phyloP scores from a whole-genome alignment of 768 basidiomycete genomes.

The Ephemerocybe angulata region DNA sequence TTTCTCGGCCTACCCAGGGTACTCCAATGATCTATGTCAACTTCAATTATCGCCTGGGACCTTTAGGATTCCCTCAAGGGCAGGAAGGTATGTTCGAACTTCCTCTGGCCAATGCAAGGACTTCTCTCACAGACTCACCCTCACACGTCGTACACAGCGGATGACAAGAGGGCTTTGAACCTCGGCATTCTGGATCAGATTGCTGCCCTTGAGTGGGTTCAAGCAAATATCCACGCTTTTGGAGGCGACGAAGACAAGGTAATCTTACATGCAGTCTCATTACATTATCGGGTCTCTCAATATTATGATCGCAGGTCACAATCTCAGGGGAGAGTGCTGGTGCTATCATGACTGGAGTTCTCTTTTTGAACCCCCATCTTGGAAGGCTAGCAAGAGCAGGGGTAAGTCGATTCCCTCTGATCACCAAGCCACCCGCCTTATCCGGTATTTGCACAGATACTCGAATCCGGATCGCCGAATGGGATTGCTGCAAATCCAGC shows the following conservation, averaged over 20 bases:
- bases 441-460: background rate
- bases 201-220: slow-evolving; percentile 50
- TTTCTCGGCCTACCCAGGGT: slow-evolving; percentile 23
- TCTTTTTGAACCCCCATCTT: slow-evolving; percentile 33
- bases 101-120: background rate
- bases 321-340: slow-evolving; percentile 56
- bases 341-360: slow-evolving; percentile 40
- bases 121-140: background rate
- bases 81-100: slow-evolving; percentile 24
- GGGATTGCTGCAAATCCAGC: slow-evolving; percentile 30
- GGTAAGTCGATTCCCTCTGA: too few species aligned
- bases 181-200: slow-evolving; percentile 46
- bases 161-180: slow-evolving; percentile 35
- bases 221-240: slow-evolving; percentile 54
- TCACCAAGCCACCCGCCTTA: background rate
- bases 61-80: slow-evolving; percentile 44
- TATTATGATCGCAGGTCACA: slow-evolving; percentile 35
- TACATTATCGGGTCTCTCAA: background rate
- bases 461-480: slow-evolving; percentile 1
- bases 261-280: background rate
- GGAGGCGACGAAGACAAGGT: slow-evolving; percentile 48
- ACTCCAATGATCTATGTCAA: slow-evolving; percentile 44
- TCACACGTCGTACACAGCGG: slow-evolving; percentile 19
- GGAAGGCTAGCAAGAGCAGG: slow-evolving; percentile 33
- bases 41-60: slow-evolving; percentile 41